phyloP scores from a whole-genome alignment of 352 stramenopile genomes.

The Plasmopara viticola region DNA sequence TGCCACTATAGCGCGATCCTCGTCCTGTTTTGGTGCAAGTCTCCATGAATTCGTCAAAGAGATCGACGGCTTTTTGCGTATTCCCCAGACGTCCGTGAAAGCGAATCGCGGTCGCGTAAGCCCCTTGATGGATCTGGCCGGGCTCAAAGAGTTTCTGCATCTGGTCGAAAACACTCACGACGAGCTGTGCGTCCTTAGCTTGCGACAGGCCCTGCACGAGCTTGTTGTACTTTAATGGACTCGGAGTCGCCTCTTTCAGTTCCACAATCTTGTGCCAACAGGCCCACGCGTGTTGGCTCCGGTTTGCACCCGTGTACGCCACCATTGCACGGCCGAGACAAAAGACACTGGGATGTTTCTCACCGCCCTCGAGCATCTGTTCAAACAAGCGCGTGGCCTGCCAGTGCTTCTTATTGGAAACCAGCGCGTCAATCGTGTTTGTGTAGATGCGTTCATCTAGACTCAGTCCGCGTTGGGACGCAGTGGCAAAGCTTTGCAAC shows the following conservation, averaged over 20 bases:
- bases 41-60: slow-evolving; percentile 67
- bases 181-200: slow-evolving; percentile 56
- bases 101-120: slow-evolving; percentile 65
- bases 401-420: slow-evolving; percentile 54
- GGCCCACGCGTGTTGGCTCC: slow-evolving; percentile 46
- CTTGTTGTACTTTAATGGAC: slow-evolving; percentile 53
- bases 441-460: slow-evolving; percentile 75
- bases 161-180: slow-evolving; percentile 58
- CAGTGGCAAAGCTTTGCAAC: slow-evolving; percentile 64
- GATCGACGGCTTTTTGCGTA: slow-evolving; percentile 52
- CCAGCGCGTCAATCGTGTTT: slow-evolving; percentile 61
- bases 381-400: slow-evolving; percentile 63
- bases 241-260: slow-evolving; percentile 34
- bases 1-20: slow-evolving; percentile 36
- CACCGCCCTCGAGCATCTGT: slow-evolving; percentile 55
- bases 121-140: slow-evolving; percentile 39
- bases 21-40: slow-evolving; percentile 27
- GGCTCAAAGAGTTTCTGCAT: slow-evolving; percentile 42
- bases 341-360: slow-evolving; percentile 57
- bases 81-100: slow-evolving; percentile 57
- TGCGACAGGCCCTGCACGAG: slow-evolving; percentile 51
- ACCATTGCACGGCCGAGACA: slow-evolving; percentile 73
- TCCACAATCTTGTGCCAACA: slow-evolving; percentile 68
- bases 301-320: slow-evolving; percentile 68
- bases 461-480: slow-evolving; percentile 39